Evolutionary conservation across 2,329 filamentous ascomycete genomes (phyloP).

Genomic region (Aspergillus clavatus): DNA sequence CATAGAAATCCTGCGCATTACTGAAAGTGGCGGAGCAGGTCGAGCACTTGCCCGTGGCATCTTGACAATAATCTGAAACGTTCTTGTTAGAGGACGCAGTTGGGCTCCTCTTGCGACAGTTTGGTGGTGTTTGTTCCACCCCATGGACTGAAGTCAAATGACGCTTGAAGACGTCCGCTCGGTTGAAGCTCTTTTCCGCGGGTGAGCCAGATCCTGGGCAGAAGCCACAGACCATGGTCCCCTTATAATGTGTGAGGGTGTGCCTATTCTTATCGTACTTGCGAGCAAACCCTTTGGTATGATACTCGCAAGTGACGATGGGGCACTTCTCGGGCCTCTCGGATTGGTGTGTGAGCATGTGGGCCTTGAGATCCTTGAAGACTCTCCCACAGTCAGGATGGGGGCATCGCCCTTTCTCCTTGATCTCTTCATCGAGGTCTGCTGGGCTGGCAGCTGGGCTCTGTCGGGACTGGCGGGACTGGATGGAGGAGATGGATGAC

Average conservation of each 20-base stretch:
- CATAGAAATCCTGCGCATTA: slow-evolving; percentile 93
- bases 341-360: slow-evolving; percentile 89
- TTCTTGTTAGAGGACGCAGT: slow-evolving; percentile 52
- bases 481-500: slow-evolving; percentile 66
- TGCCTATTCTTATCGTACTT: slow-evolving; percentile 97
- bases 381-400: slow-evolving; percentile 77
- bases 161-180: slow-evolving; percentile 92
- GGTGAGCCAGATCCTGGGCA: slow-evolving; percentile 84
- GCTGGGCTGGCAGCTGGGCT: slow-evolving; percentile 57
- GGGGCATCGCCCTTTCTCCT: slow-evolving; percentile 67
- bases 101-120: slow-evolving; percentile 72
- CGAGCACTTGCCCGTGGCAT: slow-evolving; percentile 82
- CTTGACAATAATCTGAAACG: slow-evolving; percentile 64
- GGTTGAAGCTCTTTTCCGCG: slow-evolving; percentile 91
- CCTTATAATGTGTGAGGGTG: slow-evolving; percentile 92
- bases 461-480: slow-evolving; percentile 58
- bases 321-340: slow-evolving; percentile 93
- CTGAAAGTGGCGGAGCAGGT: slow-evolving; percentile 82
- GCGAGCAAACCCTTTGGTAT: slow-evolving; percentile 84
- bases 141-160: slow-evolving; percentile 86
- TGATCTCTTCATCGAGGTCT: slow-evolving; percentile 57
- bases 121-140: slow-evolving; percentile 88
- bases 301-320: slow-evolving; percentile 86
- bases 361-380: slow-evolving; percentile 88
- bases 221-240: slow-evolving; percentile 94